These are phyloP conservation scores for Phytophthora citricola DNA, from an alignment of 352 stramenopile genomes.

Conservation along the genomic window DNA sequence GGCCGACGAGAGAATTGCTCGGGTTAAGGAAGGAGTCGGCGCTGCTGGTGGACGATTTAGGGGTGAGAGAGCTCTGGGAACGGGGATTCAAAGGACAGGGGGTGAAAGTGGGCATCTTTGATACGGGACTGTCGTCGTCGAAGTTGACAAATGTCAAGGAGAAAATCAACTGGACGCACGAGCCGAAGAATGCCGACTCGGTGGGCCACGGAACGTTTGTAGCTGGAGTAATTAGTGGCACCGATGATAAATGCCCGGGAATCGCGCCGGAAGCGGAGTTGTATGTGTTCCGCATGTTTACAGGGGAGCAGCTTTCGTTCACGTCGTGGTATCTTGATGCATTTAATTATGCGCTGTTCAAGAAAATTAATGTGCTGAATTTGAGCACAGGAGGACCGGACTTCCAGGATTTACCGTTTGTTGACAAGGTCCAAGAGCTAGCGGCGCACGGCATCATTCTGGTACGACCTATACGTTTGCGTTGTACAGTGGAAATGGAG, in stretches of 20 bases:
- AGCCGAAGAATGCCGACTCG: conserved; percentile 74
- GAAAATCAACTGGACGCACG: conserved; percentile 89
- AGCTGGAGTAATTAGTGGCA: conserved; percentile 71
- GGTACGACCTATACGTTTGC: conserved; percentile 29
- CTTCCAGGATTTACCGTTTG: conserved; percentile 86
- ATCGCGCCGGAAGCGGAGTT: conserved; percentile 82
- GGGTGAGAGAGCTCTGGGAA: conserved; percentile 64
- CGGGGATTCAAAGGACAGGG: conserved; percentile 69
- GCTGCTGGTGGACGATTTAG: conserved; percentile 57
- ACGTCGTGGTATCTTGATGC: conserved; percentile 92
- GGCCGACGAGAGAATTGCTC: conserved; percentile 23
- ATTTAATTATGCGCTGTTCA: conserved; percentile 90
- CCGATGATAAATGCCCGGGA: conserved; percentile 67
- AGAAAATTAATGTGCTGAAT: conserved; percentile 84
- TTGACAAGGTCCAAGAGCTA: conserved; percentile 90
- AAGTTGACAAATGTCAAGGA: conserved; percentile 71
- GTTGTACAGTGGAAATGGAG: not conserved
- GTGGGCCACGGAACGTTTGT: conserved; percentile 90
- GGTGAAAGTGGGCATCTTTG: conserved; percentile 88
- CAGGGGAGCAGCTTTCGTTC: conserved; percentile 84
- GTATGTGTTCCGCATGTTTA: conserved; percentile 90
- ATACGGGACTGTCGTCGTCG: conserved; percentile 75
- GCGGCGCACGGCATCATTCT: conserved; percentile 81
- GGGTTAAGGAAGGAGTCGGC: conserved; percentile 35
- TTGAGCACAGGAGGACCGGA: conserved; percentile 87